Evolutionary conservation across 2,329 filamentous ascomycete species (phyloP).

Genomic region (Teratosphaeria zuluensis): DNA sequence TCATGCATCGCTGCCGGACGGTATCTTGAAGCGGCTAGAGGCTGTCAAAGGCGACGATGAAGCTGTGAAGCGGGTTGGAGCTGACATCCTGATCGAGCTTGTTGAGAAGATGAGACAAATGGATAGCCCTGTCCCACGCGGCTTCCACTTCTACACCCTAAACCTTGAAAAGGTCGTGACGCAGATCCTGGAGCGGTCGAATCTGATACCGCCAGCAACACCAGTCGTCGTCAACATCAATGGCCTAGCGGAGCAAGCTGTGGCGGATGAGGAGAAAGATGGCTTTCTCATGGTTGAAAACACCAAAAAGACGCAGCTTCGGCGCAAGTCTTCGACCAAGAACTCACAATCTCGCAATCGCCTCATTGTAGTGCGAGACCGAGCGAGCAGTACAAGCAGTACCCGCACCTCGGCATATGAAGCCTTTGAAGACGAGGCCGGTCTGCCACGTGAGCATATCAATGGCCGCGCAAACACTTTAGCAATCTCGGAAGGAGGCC

Average conservation of each 20-base stretch:
- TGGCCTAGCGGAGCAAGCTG: conserved; percentile 34
- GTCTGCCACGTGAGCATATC: conserved; percentile 59
- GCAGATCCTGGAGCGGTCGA: conserved; percentile 76
- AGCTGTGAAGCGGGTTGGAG: conserved; percentile 67
- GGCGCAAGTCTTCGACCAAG: conserved; percentile 62
- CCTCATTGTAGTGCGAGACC: conserved; percentile 60
- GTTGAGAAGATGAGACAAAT: conserved; percentile 67
- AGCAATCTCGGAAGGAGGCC: conserved; percentile 86
- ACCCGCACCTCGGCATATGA: conserved; percentile 47
- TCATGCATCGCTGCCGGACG: conserved; percentile 69
- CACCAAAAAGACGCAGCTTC: conserved; percentile 35
- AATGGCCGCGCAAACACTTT: conserved; percentile 72
- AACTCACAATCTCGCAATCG: conserved; percentile 81
- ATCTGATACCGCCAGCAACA: conserved; percentile 59
- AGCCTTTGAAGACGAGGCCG: conserved; percentile 66
- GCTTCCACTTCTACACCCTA: conserved; percentile 95
- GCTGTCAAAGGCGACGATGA: conserved; percentile 70
- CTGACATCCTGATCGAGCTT: conserved; percentile 76
- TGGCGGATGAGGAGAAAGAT: conserved; percentile 21
- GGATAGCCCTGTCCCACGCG: conserved; percentile 49
- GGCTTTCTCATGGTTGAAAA: conserved; percentile 35
- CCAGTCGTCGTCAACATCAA: conserved; percentile 25
- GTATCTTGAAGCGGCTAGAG: conserved; percentile 61
- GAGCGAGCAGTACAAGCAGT: conserved; percentile 43
- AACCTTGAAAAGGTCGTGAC: conserved; percentile 95